These are phyloP conservation scores for Neurospora tetraspora DNA, from an alignment of 495 filamentous ascomycete genomes.

Conservation along the genomic window DNA sequence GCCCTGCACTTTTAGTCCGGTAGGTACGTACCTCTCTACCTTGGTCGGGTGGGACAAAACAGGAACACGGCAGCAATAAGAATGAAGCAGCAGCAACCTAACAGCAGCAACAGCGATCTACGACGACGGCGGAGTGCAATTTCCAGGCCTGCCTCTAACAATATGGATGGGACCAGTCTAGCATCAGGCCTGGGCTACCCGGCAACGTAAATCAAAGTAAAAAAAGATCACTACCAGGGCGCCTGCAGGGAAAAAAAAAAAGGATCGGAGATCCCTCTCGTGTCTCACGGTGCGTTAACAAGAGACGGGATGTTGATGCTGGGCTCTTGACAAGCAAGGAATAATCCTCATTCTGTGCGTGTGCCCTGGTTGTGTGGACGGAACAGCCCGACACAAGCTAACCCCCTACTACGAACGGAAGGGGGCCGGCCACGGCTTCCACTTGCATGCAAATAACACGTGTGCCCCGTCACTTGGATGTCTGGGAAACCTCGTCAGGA, in stretches of 20 bases:
- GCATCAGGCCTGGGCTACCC: background rate
- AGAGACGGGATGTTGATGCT: background rate
- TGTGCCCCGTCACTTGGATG: background rate
- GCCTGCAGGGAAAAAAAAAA: background rate
- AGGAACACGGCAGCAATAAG: background rate
- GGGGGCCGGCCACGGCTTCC: background rate
- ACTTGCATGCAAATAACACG: background rate
- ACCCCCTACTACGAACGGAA: background rate
- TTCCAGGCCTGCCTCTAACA: slow-evolving; percentile 13
- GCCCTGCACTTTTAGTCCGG: background rate
- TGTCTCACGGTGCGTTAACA: background rate
- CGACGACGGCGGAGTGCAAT: slow-evolving; percentile 24
- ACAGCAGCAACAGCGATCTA: slow-evolving; percentile 18
- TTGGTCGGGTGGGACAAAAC: slow-evolving; percentile 4
- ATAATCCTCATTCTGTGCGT: background rate
- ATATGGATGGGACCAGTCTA: background rate
- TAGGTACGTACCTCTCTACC: too few species aligned
- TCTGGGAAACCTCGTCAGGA: background rate
- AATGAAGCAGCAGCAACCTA: background rate
- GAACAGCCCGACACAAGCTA: background rate
- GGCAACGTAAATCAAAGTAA: background rate
- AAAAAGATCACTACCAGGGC: background rate
- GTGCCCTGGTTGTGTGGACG: background rate
- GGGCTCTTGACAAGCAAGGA: background rate
- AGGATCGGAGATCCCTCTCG: background rate